These are phyloP conservation scores for Ceratobasidium sp. DNA, from an alignment of 1,284 basidiomycete genomes.

Conservation along the genomic window DNA sequence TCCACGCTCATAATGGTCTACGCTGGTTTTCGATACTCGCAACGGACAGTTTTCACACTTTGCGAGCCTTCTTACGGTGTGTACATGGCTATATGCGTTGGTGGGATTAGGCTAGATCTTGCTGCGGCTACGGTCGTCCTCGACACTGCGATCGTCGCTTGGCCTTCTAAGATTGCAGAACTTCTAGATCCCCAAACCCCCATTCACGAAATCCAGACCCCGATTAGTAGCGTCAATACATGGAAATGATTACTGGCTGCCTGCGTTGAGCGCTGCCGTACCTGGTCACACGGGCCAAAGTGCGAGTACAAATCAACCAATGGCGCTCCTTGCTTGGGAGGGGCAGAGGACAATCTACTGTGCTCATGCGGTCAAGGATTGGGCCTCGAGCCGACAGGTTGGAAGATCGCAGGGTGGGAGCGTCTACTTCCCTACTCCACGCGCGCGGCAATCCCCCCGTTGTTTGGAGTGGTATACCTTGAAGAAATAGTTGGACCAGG, in stretches of 20 bases:
- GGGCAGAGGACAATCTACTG: background rate
- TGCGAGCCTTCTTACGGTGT: slow-evolving; percentile 1
- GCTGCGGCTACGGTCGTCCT: slow-evolving; percentile 15
- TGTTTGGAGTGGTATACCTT: background rate
- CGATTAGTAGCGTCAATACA: background rate
- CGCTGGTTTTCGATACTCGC: slow-evolving; percentile 3
- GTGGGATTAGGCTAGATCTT: slow-evolving; percentile 24
- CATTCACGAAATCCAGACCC: background rate
- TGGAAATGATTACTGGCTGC: slow-evolving; percentile 16
- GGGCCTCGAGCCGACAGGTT: background rate
- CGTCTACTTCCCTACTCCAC: background rate
- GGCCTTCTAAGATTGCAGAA: background rate
- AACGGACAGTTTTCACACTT: background rate
- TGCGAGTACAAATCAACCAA: slow-evolving; percentile 19
- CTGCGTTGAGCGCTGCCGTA: slow-evolving; percentile 31
- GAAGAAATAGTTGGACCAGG: background rate
- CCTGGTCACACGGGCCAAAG: slow-evolving; percentile 21
- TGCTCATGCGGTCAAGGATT: slow-evolving; percentile 22
- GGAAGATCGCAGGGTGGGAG: slow-evolving; percentile 5
- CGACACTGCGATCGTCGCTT: slow-evolving; percentile 13
- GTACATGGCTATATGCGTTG: slow-evolving; percentile 6
- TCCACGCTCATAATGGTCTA: slow-evolving; percentile 13
- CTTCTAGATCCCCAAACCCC: background rate
- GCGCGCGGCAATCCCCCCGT: slow-evolving; percentile 7
- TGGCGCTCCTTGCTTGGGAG: background rate